phyloP scores from a whole-genome alignment of 805 yeast species.

The Myxozyma mucilagina region DNA sequence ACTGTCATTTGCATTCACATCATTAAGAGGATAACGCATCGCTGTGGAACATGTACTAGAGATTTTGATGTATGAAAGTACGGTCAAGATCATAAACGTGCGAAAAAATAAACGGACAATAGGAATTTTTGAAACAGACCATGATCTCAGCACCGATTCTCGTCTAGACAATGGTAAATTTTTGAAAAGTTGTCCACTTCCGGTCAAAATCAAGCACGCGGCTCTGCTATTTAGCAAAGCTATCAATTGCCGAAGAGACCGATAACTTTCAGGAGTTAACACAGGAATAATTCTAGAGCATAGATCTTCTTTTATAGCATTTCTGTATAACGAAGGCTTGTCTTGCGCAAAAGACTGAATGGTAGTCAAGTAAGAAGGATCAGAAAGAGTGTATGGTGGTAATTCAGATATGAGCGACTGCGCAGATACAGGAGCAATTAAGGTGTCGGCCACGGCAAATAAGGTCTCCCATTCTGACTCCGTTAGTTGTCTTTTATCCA shows the following conservation, averaged over 20 bases:
- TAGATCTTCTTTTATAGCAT: not conserved
- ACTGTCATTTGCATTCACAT: slow-evolving; percentile 35
- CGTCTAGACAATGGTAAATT: slow-evolving; percentile 43
- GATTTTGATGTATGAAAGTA: slow-evolving; percentile 37
- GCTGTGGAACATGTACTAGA: slow-evolving; percentile 44
- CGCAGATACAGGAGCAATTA: slow-evolving; percentile 7
- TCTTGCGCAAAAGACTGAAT: slow-evolving; percentile 1
- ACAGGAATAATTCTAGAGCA: not conserved
- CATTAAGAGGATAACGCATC: slow-evolving; percentile 45
- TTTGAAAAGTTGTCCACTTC: slow-evolving; percentile 12
- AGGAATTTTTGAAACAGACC: slow-evolving; percentile 48
- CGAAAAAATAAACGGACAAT: slow-evolving; percentile 43
- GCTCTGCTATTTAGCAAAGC: not conserved
- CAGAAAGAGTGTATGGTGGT: not conserved
- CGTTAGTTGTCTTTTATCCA: not conserved
- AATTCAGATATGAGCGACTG: not conserved
- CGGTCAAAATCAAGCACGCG: slow-evolving; percentile 13
- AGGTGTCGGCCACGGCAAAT: slow-evolving; percentile 22
- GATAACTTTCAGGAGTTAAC: not conserved
- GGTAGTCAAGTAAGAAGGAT: not conserved
- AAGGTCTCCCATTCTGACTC: slow-evolving; percentile 19
- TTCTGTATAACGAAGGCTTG: slow-evolving; percentile 3
- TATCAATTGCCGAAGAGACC: not conserved
- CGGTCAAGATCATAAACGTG: slow-evolving; percentile 38
- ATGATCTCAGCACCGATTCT: slow-evolving; percentile 40